Percentiles rank a stretch among this genome's conserved stretches.
These are phyloP conservation scores for Nicotiana otophora DNA, from an alignment of 257 asterid genomes.

Conservation along the genomic window DNA sequence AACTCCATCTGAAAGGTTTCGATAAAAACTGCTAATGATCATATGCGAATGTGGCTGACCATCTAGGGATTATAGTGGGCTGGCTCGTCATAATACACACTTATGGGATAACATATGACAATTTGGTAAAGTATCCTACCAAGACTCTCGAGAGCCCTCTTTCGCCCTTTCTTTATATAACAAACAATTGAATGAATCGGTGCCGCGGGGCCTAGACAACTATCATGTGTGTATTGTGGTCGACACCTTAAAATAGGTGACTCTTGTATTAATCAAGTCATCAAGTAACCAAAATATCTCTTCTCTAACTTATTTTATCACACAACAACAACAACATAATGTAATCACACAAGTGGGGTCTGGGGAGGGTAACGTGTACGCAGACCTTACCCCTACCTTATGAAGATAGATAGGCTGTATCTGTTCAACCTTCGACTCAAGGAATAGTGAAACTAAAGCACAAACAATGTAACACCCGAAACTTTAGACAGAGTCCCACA, in stretches of 20 bases:
- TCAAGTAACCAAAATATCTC: background rate
- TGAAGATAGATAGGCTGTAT: too few species aligned
- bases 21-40: background rate
- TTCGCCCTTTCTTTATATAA: background rate
- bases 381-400: too few species aligned
- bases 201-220: background rate
- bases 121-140: background rate
- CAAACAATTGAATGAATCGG: background rate
- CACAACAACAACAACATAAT: too few species aligned
- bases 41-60: background rate
- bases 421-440: too few species aligned
- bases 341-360: too few species aligned
- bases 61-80: background rate
- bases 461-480: too few species aligned
- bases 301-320: background rate
- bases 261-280: background rate
- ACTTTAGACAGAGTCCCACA: too few species aligned
- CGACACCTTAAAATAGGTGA: background rate
- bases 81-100: too few species aligned
- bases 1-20: background rate
- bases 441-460: too few species aligned
- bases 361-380: too few species aligned
- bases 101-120: background rate
- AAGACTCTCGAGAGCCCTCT: background rate
- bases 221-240: background rate